Evolutionary conservation across 257 asterid species (phyloP).

Genomic region (Primulina eburnea): DNA sequence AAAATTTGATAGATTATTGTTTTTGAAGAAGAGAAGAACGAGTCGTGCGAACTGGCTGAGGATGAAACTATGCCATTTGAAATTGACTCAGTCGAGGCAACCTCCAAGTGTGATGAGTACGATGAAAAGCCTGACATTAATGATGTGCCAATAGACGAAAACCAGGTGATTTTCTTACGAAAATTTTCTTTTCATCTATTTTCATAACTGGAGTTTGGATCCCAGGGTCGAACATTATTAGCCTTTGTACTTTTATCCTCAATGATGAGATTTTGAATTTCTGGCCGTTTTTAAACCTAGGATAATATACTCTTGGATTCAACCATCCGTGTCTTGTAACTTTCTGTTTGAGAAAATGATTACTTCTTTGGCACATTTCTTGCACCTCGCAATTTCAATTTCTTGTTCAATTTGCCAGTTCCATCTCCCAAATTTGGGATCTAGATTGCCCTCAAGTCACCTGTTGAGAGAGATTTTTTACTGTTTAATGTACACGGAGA

Average conservation of each 20-base stretch:
- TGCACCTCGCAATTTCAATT: background rate
- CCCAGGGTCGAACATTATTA: background rate
- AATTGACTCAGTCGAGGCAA: constrained; percentile 36
- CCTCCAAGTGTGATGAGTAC: constrained; percentile 44
- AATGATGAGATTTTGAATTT: background rate
- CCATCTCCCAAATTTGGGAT: background rate
- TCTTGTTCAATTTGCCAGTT: background rate
- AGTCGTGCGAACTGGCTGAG: constrained; percentile 58
- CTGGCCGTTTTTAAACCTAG: background rate
- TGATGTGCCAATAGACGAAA: constrained; percentile 70
- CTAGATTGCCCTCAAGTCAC: background rate
- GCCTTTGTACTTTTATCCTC: background rate
- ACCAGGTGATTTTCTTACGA: constrained; percentile 39
- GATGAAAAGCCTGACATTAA: constrained; percentile 93
- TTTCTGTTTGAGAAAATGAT: background rate
- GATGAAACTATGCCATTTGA: constrained; percentile 64
- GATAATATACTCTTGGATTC: background rate
- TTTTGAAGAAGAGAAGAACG: constrained; percentile 79
- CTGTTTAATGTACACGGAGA: background rate
- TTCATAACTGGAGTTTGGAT: background rate
- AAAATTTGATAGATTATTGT: constrained; percentile 45
- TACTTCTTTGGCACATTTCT: background rate
- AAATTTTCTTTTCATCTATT: constrained; percentile 2
- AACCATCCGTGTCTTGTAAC: background rate
- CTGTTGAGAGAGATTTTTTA: background rate